Base-by-base conservation (phyloP, 352 stramenopile species). In the Elongisporangium anandrum region DNA sequence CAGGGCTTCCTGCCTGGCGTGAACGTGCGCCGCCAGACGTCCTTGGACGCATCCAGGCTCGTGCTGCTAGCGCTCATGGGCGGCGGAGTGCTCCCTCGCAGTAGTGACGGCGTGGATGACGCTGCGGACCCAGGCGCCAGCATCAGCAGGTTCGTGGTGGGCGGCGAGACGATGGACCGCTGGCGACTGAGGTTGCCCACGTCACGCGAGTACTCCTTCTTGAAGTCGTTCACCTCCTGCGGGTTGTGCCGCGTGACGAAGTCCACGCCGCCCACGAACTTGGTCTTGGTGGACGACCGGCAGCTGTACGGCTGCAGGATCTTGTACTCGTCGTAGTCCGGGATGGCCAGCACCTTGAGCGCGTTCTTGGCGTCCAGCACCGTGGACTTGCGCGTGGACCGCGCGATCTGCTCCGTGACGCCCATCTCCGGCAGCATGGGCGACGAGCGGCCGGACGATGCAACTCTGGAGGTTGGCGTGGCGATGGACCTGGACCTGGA, bases 261-360 rank as follows among this genome's bases (percentile, higher is more conserved):
- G 45, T 89, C 81, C 2, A 73, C 77, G 1, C 64, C 68, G n/a
- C 81, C 81, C 7, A 89, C 59, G 49, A 91, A 91, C 47, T 87
- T 82, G 68, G 57, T 74, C 59, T 78, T 88, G 3, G 79, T 74
- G 8, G 87, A 65, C 13, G 79, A 81, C 6, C 81, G 76, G 23
- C 81, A 91, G 63, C 81, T 91, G 59, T 91, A 91, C 3, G 81
- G 81, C 56, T 88, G 77, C 64, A 91, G 62, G 48, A 85, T 75
- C 57, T 85, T 88, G 70, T 87, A 91, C 60, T 88, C 79, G 57
- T 89, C 81, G 59, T 89, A 89, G 61, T 91, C 81, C 0, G 81
- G 79, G 23, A 91, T 91, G 20, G 81, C 81, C 57, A 91, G 75
- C 48, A 88, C 71, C 60, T 85, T 59, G 24, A 91, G 57, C 19